Conservation (phyloP, 2,329 filamentous ascomycete genomes). For the Beauveria medogensis region DNA sequence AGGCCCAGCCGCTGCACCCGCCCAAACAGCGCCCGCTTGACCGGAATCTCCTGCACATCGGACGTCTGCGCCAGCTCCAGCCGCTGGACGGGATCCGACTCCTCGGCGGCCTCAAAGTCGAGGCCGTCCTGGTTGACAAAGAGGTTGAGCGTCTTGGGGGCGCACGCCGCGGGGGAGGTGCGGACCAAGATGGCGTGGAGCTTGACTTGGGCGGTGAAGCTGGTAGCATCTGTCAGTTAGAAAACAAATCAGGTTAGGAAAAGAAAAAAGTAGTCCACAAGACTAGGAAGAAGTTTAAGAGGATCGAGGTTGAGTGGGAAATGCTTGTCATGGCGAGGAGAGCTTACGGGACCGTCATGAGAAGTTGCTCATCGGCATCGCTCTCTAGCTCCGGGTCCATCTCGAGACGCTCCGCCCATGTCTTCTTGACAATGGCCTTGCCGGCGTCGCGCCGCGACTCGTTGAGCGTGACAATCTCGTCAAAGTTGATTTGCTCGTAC, state of each 20-base stretch:
- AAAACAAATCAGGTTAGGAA: not conserved
- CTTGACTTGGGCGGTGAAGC: slow-evolving; percentile 89
- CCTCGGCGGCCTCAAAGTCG: slow-evolving; percentile 71
- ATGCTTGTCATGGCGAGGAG: not conserved
- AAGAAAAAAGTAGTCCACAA: not conserved
- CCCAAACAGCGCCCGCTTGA: slow-evolving; percentile 83
- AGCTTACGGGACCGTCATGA: slow-evolving; percentile 81
- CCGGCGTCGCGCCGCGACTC: slow-evolving; percentile 64
- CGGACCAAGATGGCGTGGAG: slow-evolving; percentile 84
- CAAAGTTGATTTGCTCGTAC: slow-evolving; percentile 88
- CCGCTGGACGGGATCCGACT: slow-evolving; percentile 62
- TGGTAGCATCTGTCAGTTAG: slow-evolving; percentile 26
- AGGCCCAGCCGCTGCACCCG: slow-evolving; percentile 74
- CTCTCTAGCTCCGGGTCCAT: slow-evolving; percentile 69
- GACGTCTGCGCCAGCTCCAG: slow-evolving; percentile 70
- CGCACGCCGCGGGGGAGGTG: slow-evolving; percentile 59
- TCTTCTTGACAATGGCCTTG: slow-evolving; percentile 74
- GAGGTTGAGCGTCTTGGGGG: slow-evolving; percentile 76
- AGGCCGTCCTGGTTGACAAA: slow-evolving; percentile 82
- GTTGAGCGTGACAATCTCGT: slow-evolving; percentile 76
- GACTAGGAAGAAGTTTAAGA: not conserved
- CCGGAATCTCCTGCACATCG: slow-evolving; percentile 78
- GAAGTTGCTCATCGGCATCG: slow-evolving; percentile 85
- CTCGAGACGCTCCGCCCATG: slow-evolving; percentile 74
- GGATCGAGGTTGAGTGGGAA: not conserved